Conservation (phyloP, 1,284 basidiomycete genomes). For the Anthracocystis setariae region DNA sequence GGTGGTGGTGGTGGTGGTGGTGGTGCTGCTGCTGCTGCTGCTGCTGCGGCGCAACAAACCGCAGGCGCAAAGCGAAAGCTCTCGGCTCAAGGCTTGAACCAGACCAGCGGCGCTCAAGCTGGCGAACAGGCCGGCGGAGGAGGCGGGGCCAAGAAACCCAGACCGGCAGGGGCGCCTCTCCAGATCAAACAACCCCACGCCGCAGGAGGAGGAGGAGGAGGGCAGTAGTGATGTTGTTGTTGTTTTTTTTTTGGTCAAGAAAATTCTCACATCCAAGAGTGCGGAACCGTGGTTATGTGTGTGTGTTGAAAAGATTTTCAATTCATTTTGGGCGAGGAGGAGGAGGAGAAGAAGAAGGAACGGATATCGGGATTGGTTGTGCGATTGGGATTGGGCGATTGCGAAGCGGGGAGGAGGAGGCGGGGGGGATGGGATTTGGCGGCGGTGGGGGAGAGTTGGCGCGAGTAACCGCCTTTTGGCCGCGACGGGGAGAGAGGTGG, state of each 20-base stretch:
- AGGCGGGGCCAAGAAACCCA: conserved; percentile 33
- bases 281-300: no score
- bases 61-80: conserved; percentile 46
- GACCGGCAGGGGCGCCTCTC: conserved; percentile 30
- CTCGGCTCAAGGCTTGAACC: conserved; percentile 31
- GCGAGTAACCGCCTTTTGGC: conserved; percentile 43
- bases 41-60: neutral
- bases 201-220: neutral
- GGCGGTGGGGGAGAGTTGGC: conserved; percentile 27
- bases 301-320: no score
- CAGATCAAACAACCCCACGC: conserved; percentile 8
- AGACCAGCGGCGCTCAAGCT: conserved; percentile 4
- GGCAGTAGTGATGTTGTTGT: neutral
- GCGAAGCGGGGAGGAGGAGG: no score
- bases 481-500: conserved; percentile 50
- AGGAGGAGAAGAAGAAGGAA: no score
- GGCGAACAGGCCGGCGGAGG: conserved; percentile 1
- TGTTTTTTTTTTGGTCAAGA: no score
- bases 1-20: no score
- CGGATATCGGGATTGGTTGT: conserved; percentile 5
- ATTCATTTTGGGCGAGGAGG: conserved; percentile 15
- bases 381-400: conserved; percentile 33
- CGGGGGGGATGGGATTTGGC: no score
- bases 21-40: conserved; percentile 19
- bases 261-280: no score